Base-by-base conservation (phyloP, 352 stramenopile species). In the Hyaloperonospora brassicae region DNA sequence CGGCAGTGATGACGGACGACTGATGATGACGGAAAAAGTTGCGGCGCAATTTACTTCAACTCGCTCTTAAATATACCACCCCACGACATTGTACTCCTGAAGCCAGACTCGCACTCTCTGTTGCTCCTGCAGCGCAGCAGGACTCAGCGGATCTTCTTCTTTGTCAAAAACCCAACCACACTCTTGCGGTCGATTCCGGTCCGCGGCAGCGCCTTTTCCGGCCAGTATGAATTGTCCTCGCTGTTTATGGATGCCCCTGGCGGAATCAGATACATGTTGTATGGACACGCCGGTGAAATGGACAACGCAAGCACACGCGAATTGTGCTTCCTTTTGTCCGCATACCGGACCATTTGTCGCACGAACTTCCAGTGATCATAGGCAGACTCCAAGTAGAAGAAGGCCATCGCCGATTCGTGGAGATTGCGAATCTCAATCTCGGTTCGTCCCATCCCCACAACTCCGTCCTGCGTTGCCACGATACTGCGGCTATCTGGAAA, bases 241-340 rank as follows among this genome's bases (percentile, higher is more conserved):
- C 81, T 87, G 59, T 92, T 92, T 42, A 92, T 82, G 2, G 82
- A 89, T 9, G 65, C 73, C 27, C 77, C 79, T 0, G 82, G 79
- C 3, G 82, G 82, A 53, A 92, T 76, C 9, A 92, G 22, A 43
- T 82, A 89, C 55, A 89, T 62, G 5, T 66, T 55, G 54, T 77
- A 83, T 25, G 71, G 62, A 5, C 49, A 73, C 2, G 66, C 52
- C 1, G 70, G 67, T 1, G 64, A 56, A 17, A 86, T 67, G 34
- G 69, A 61, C 12, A 87, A 50, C 25, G 66, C 53, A 17, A 88
- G 60, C 9, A 72, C 77, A 34, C 64, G 74, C 3, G 73, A 68
- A 27, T 69, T 68, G 11, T 63, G 66, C 53, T 76, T 80, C 25
- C 64, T 56, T 59, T 92, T 92, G 54, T 92, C 68, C 8, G 72